Base-by-base conservation (phyloP, 805 yeast species). In the Cyberlindnera maritima region DNA sequence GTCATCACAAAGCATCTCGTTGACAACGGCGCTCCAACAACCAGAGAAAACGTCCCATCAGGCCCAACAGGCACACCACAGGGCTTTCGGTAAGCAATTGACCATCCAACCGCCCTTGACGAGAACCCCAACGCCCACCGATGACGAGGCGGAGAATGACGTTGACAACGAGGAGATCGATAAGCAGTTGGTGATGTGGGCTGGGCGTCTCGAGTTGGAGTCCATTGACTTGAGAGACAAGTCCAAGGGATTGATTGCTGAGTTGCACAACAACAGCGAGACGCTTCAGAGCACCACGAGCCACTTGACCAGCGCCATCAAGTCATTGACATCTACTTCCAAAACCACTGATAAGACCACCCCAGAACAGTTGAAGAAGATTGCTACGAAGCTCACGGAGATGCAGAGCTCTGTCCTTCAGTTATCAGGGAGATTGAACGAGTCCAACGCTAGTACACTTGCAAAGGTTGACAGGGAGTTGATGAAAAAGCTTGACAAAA, bases 201-300 rank as follows among this genome's bases (percentile, higher is more conserved):
- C 81, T 0, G 69, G 76, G 5, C 68, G 71, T 31, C 55, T 78
- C 17, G 83, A 78, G 50, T 48, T 77, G 43, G 82, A 78, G 48
- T 65, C 74, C 13, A 61, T 72, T 2, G 79, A 73, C 26, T 54
- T 74, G 21, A 59, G 76, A 36, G 67, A 67, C 12, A 60, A 63
- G 28, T 53, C 60, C 5, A 54, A 43, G 18, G 42, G 43, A 14
- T 43, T 58, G 38, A 44, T 47, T 9, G n/a, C 28, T 3, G 57
- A 51, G 41, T 47, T 59, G 18, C 13, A 39, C 9, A 42, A 46
- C n/a, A 55, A 53, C 31, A 54, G 51, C 33, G 45, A 44, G 19
- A 26, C 12, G 11, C 36, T 44, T 41, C 19, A 42, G 41, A 18
- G 29, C 34, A 38, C 53, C 41, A n/a, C 44, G 17, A 8, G 7